Evolutionary conservation across 805 yeast genomes (phyloP).

Genomic region (Yueomyces sp.): DNA sequence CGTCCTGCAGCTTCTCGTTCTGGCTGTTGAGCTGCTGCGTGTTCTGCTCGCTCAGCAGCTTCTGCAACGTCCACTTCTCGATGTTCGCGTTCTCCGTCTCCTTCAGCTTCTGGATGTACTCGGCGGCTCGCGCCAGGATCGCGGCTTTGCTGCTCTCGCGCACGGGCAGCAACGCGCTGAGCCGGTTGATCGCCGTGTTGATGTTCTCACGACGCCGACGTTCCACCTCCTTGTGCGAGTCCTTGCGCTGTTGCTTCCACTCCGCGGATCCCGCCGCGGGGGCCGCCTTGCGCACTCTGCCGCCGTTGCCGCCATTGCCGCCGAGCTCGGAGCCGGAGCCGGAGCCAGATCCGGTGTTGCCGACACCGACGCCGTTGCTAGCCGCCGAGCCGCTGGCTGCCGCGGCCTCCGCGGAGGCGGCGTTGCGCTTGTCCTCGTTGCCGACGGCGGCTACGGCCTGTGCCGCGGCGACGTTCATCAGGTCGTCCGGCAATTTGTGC

Average conservation of each 20-base stretch:
- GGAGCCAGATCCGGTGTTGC: background rate
- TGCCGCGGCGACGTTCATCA: background rate
- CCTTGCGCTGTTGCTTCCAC: conserved; percentile 45
- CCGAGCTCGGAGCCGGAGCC: background rate
- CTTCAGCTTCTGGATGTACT: conserved; percentile 77
- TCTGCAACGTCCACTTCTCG: conserved; percentile 92
- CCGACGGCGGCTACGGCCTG: background rate
- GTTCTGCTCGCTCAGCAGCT: conserved; percentile 82
- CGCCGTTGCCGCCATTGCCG: conserved; percentile 4
- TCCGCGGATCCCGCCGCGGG: conserved; percentile 19
- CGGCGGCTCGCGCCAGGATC: conserved; percentile 77
- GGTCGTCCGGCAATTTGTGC: background rate
- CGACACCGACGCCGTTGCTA: background rate
- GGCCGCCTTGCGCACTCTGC: conserved; percentile 20
- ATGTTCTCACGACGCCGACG: conserved; percentile 83
- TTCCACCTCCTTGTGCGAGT: conserved; percentile 93
- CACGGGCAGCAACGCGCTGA: conserved; percentile 67
- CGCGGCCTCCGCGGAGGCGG: background rate
- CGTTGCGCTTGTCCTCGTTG: background rate
- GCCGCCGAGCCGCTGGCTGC: background rate
- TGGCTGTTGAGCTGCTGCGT: conserved; percentile 72
- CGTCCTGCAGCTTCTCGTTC: conserved; percentile 78
- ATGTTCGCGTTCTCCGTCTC: conserved; percentile 81
- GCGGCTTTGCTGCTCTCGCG: conserved; percentile 78
- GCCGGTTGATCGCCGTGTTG: conserved; percentile 71